Conservation (phyloP, 768 basidiomycete species). For the Trametes elegans region DNA sequence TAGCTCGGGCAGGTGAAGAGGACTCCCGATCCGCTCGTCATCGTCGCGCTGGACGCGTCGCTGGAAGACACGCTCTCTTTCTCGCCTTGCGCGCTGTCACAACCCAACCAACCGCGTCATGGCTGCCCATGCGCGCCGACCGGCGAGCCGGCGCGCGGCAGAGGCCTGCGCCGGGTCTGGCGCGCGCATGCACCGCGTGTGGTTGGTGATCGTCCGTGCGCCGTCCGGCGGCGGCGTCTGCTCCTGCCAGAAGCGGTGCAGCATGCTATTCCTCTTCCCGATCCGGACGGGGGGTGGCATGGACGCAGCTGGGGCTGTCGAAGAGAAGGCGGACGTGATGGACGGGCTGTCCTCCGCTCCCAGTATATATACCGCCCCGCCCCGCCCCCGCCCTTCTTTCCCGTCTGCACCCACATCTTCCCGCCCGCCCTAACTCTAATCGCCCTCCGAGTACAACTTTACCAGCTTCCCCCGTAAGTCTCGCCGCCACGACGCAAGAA, state of each 20-base stretch:
- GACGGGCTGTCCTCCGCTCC: slow-evolving; percentile 13
- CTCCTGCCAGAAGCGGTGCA: slow-evolving; percentile 2
- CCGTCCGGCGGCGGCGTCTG: slow-evolving; percentile 13
- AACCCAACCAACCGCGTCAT: slow-evolving; percentile 1
- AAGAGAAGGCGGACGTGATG: slow-evolving; percentile 21
- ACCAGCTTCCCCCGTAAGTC: slow-evolving; percentile 9
- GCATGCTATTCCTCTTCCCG: slow-evolving; percentile 13
- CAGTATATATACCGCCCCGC: slow-evolving; percentile 19
- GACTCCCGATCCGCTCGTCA: slow-evolving; percentile 1
- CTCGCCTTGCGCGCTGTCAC: slow-evolving; percentile 1
- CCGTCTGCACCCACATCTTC: slow-evolving; percentile 7
- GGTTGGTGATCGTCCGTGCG: slow-evolving; percentile 8
- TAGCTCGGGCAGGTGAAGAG: neutral
- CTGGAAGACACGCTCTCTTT: neutral
- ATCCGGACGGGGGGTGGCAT: slow-evolving; percentile 14
- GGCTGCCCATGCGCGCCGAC: neutral
- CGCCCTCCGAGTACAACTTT: slow-evolving; percentile 9
- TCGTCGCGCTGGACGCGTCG: neutral
- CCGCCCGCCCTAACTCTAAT: slow-evolving; percentile 8
- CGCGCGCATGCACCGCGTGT: neutral
- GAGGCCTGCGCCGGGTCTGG: slow-evolving; percentile 1
- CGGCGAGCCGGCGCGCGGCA: neutral
- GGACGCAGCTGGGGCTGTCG: slow-evolving; percentile 17
- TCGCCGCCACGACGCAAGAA: neutral
- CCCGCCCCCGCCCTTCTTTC: slow-evolving; percentile 14